Conservation (phyloP, 345 rosid species). For the Populus nigra region DNA sequence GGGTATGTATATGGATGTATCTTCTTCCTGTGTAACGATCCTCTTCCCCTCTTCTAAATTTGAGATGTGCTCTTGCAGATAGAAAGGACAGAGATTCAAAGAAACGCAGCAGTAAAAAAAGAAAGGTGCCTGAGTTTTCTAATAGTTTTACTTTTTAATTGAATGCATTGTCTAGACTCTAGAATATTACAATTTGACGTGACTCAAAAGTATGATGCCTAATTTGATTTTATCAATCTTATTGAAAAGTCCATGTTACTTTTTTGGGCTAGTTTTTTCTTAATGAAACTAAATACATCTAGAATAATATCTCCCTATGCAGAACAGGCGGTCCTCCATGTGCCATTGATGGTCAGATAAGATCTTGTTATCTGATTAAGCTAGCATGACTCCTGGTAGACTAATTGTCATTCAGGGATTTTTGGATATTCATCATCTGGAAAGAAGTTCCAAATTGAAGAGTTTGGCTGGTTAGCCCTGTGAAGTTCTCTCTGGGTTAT, state of each 20-base stretch:
- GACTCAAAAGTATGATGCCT: not conserved
- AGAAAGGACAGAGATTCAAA: constrained; percentile 74
- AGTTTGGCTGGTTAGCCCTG: not conserved
- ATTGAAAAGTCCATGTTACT: not conserved
- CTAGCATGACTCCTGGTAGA: not conserved
- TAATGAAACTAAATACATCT: not conserved
- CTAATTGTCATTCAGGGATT: not conserved
- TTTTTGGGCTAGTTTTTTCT: not conserved
- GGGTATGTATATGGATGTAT: constrained; percentile 38
- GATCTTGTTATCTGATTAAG: not conserved
- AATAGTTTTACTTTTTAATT: not conserved
- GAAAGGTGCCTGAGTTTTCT: constrained; percentile 58
- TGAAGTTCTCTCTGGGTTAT: not conserved
- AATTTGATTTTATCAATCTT: not conserved
- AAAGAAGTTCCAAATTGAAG: not conserved
- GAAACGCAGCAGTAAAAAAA: constrained; percentile 74
- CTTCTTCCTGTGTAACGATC: constrained; percentile 11
- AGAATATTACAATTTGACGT: not conserved
- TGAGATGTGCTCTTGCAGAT: constrained; percentile 47
- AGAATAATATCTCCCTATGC: not conserved
- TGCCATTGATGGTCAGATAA: not conserved
- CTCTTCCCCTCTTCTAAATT: constrained; percentile 12
- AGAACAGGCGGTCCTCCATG: not conserved
- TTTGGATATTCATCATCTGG: not conserved
- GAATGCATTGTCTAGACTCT: not conserved